phyloP scores from a whole-genome alignment of 2,329 filamentous ascomycete species.

The Fulvia fulva region DNA sequence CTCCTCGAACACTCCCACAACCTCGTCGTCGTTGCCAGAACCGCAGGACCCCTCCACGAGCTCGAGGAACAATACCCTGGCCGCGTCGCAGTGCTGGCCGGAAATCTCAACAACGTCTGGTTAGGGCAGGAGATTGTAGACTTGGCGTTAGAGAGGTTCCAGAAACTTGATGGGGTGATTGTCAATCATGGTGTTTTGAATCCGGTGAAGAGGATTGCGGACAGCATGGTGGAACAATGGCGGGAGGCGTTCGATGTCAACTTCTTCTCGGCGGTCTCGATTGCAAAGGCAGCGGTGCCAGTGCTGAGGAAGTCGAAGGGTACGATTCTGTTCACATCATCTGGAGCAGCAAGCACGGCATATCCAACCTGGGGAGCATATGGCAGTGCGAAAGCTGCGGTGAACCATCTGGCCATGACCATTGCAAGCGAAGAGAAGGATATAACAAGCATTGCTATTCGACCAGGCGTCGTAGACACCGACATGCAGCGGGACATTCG shows the following conservation, averaged over 20 bases:
- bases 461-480: conserved; percentile 80
- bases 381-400: conserved; percentile 74
- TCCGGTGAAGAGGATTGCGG: conserved; percentile 67
- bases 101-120: conserved; percentile 53
- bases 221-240: conserved; percentile 70
- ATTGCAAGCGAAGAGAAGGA: conserved; percentile 72
- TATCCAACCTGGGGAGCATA: conserved; percentile 77
- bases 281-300: conserved; percentile 72
- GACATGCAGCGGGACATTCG: conserved; percentile 85
- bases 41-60: conserved; percentile 49
- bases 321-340: conserved; percentile 72
- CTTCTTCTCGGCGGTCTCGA: conserved; percentile 74
- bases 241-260: conserved; percentile 74
- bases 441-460: conserved; percentile 67
- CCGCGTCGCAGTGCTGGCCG: conserved; percentile 53
- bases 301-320: conserved; percentile 66
- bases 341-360: conserved; percentile 65
- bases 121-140: conserved; percentile 60
- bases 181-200: conserved; percentile 82
- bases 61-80: conserved; percentile 51
- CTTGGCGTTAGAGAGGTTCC: conserved; percentile 58
- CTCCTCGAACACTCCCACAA: conserved; percentile 52
- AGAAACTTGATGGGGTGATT: conserved; percentile 74
- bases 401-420: conserved; percentile 74
- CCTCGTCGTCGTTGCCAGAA: conserved; percentile 55